Evolutionary conservation across 2,329 filamentous ascomycete species (phyloP), one percentile per base, ranked within the genome.

Genomic region (Colletotrichum lentis): DNA sequence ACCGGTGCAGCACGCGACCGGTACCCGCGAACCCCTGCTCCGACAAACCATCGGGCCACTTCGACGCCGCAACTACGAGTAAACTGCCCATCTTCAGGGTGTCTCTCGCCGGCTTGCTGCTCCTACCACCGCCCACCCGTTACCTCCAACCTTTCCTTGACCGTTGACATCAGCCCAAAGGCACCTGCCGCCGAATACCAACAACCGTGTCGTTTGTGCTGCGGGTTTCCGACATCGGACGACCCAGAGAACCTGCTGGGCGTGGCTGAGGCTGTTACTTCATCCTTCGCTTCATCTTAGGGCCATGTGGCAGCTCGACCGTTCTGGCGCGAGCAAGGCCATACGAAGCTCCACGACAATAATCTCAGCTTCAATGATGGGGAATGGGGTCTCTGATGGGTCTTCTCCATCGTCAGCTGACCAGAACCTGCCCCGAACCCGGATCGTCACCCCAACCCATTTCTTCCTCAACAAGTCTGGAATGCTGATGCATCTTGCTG

Each of bases 51-150:
- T 69, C 66, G 62, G 60, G 66, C 66, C 66, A 69, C 49, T 69
- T 69, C 49, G 37, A 56, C 16, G 44, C 66, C 50, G 56, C 62
- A 61, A 66, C 41, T 55, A 20, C 35, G 53, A 59, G 57, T 55
- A 66, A 66, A 66, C 66, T 69, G 66, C 62, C 66, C 66, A 69
- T 69, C 39, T 49, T 43, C 66, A 69, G 50, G 56, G 43, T 60
- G 55, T 66, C 55, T 52, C 62, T 66, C 49, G 43, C 62, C 56
- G 27, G 62, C 44, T 35, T 50, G n/a, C 37, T 66, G 27, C 62
- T 46, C 57, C 59, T 55, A 31, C 49, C 49, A 14, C 43, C 24
- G 18, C 52, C 27, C 43, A 37, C 16, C 44, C 64, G 50, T 46
- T 53, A 39, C n/a, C 6, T 39, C 5, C 52, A 5, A 12, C 18